Percentiles rank a stretch among this genome's conserved stretches.
These are phyloP conservation scores for Macrotyloma uniflorum DNA, from an alignment of 306 rosid genomes.

Conservation along the genomic window DNA sequence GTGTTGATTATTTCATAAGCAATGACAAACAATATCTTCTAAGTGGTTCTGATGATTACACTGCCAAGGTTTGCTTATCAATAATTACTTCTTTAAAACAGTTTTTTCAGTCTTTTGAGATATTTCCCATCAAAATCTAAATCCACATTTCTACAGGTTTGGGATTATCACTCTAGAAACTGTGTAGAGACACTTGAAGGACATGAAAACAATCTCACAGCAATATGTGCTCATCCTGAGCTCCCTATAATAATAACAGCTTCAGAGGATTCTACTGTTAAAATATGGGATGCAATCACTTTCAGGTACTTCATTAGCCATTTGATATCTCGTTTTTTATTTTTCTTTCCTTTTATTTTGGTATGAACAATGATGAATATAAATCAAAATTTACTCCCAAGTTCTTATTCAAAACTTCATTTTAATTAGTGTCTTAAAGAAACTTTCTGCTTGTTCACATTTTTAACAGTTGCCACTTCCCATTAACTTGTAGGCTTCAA, in stretches of 20 bases:
- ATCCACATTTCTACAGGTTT: slow-evolving; percentile 42
- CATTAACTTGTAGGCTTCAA: slow-evolving; percentile 47
- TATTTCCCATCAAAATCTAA: background rate
- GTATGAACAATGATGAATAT: background rate
- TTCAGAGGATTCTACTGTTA: slow-evolving; percentile 62
- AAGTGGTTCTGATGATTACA: slow-evolving; percentile 75
- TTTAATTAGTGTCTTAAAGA: background rate
- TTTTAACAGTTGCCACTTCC: background rate
- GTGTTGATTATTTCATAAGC: slow-evolving; percentile 54
- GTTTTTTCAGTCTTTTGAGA: background rate
- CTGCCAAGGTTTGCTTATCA: slow-evolving; percentile 51
- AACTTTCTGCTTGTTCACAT: background rate
- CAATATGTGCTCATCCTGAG: slow-evolving; percentile 55
- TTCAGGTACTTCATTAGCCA: slow-evolving; percentile 35
- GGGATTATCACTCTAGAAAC: slow-evolving; percentile 52
- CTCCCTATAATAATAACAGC: slow-evolving; percentile 56
- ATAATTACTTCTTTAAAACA: background rate
- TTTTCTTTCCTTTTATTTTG: background rate
- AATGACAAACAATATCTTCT: slow-evolving; percentile 48
- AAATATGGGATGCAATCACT: slow-evolving; percentile 55
- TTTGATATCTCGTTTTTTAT: background rate
- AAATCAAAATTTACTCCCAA: background rate
- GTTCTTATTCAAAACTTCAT: background rate
- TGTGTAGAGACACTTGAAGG: slow-evolving; percentile 61
- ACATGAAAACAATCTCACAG: slow-evolving; percentile 56